Base-by-base conservation (phyloP, 192 early-diverging fungal genomes). In the Tieghemiomyces parasiticus region DNA sequence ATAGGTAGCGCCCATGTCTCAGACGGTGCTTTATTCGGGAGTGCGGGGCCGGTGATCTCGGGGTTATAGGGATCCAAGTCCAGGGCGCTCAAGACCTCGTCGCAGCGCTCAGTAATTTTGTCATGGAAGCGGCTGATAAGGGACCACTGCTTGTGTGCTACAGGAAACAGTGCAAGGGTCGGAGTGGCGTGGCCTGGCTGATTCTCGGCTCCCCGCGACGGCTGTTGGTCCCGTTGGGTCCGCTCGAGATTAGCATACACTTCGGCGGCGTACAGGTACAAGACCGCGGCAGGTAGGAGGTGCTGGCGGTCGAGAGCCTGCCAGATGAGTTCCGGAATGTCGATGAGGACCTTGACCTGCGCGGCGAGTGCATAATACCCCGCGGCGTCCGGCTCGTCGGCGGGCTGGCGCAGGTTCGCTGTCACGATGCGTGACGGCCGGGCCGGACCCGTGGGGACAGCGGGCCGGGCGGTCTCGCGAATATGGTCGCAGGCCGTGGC, bases 311-410 rank as follows among this genome's bases (percentile, higher is more conserved):
- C 54, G 29, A 56, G 33, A 4, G 54, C 54, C 31, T 19, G 9
- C 54, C 54, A 56, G 13, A 56, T 10, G 1, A 56, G 54, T 2
- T 35, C 54, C 3, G 54, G 54, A 35, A 56, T 56, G 20, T 56
- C 54, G 19, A 34, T 22, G 13, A 56, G 34, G 20, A 56, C 12
- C 16, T 56, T 56, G 54, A 56, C 8, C 34, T 34, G 31, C 14
- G 54, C 54, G 2, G 54, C 54, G 24, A 34, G 16, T 14, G 26
- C 16, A 52, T 52, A 52, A 8, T 52, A 24, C 19, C 26, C 24
- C 19, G 50, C 13, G 19, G 26, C 50, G 50, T 20, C 50, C 20
- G 54, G 33, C 2, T 34, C 54, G 19, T 9, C 24, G 19, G 31
- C 16, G 13, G 20, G 4, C 4, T 25, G 4, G 38, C 38, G 38